Evolutionary conservation across 108 stramenopile species (phyloP).

Genomic region (Cylindrotheca fusiformis): DNA sequence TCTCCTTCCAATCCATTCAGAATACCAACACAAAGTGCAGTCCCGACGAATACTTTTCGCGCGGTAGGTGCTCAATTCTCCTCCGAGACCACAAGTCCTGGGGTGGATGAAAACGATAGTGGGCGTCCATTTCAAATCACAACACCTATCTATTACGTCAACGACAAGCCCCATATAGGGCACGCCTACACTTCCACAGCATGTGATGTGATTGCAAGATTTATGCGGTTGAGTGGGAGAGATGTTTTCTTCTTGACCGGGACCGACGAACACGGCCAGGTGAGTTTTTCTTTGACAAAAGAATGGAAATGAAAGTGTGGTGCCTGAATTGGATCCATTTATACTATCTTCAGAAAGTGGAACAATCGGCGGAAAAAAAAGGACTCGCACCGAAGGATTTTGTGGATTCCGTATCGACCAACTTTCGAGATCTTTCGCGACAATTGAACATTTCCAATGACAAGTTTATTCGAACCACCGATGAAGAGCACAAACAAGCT

Average conservation of each 20-base stretch:
- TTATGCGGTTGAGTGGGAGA: constrained; percentile 88
- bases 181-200: constrained; percentile 97
- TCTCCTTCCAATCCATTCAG: too few species aligned
- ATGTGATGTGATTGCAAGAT: constrained; percentile 95
- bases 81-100: too few species aligned
- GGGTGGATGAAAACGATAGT: too few species aligned
- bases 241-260: constrained; percentile 94
- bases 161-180: constrained; percentile 98
- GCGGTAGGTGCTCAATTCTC: too few species aligned
- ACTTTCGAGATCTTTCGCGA: constrained; percentile 81
- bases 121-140: constrained; percentile 89
- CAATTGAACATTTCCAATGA: constrained; percentile 84
- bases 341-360: constrained; percentile 77
- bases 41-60: too few species aligned
- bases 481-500: constrained; percentile 73
- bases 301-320: background rate
- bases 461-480: constrained; percentile 92
- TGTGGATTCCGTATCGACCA: constrained; percentile 72
- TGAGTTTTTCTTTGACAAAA: constrained; percentile 11
- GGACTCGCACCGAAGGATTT: constrained; percentile 82
- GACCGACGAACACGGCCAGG: constrained; percentile 98
- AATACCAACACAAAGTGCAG: too few species aligned
- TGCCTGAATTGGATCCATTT: background rate
- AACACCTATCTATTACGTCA: constrained; percentile 98
- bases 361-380: constrained; percentile 73